Evolutionary conservation across 352 stramenopile species (phyloP), one percentile per base, ranked within the genome.

Genomic region (Phytophthora agathidicida): DNA sequence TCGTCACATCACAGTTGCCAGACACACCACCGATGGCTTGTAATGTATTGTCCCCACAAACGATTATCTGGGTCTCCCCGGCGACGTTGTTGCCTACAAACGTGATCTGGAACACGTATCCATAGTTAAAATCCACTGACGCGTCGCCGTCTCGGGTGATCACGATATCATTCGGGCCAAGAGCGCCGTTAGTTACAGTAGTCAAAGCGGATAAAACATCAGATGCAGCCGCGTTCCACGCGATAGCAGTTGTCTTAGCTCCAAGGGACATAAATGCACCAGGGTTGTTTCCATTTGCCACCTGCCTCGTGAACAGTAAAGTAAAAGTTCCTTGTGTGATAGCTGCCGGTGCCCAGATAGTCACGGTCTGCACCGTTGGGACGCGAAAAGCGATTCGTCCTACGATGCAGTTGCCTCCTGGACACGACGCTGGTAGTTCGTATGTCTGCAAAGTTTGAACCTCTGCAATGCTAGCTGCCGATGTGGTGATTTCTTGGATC

Each of bases 121-220:
- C 86, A 41, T 81, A 93, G 16, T 71, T 60, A 48, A 83, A 93
- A 6, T 71, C 67, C 1, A 66, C 62, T 0, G 71, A 82, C 3
- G 41, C 77, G 60, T 94, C 83, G 3, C 83, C 86, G 31, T 91
- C 82, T 2, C 83, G 82, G 7, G 80, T 92, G 7, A 94, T 83
- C 6, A 91, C 39, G 22, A 94, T 80, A 44, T 94, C 86, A 13
- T 45, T 59, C 0, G 64, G 38, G 3, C 50, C 53, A 4, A 94
- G 39, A 4, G 60, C 72, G 30, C 53, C 47, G 11, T 85, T 65
- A 0, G 24, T 26, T 1, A 75, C 57, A 14, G 35, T 38, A 14
- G 33, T 46, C 38, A 93, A 52, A 8, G 60, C 68, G 2, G 30
- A 44, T 23, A 73, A 43, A 13, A 94, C 65, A 0, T 54, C 48